Evolutionary conservation across 2,329 filamentous ascomycete species (phyloP).

Genomic region (Sporothrix variecibatus): DNA sequence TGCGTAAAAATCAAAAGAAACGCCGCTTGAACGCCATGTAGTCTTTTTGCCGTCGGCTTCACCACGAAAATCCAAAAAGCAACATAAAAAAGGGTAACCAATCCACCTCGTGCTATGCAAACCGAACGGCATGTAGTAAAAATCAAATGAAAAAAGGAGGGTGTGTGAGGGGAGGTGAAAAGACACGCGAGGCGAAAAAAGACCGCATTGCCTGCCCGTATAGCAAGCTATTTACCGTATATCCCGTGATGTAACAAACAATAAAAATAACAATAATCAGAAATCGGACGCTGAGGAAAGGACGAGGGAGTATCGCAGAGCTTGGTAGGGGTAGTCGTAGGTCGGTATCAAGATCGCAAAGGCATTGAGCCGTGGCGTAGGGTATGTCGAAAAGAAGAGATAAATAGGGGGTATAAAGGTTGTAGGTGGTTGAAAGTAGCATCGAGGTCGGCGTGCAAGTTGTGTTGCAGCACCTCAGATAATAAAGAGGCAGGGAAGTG

Average conservation of each 20-base stretch:
- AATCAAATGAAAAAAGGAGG: neutral
- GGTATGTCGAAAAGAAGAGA: neutral
- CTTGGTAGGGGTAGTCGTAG: neutral
- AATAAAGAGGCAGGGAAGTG: neutral
- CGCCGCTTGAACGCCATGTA: conserved; percentile 14
- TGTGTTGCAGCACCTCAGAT: neutral
- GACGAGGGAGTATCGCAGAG: neutral
- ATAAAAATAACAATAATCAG: conserved; percentile 4
- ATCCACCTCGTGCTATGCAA: conserved; percentile 24
- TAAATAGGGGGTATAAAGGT: neutral
- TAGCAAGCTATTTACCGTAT: conserved; percentile 17
- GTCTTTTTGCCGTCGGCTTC: conserved; percentile 1
- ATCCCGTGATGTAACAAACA: neutral
- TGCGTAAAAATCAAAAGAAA: neutral
- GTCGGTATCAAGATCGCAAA: neutral
- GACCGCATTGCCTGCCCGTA: neutral
- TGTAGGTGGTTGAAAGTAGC: neutral
- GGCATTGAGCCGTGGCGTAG: neutral
- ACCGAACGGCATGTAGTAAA: conserved; percentile 3
- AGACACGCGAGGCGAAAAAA: neutral
- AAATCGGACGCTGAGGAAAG: neutral
- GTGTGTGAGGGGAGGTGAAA: neutral
- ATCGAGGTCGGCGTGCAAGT: neutral
- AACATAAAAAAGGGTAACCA: conserved; percentile 11
- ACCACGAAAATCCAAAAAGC: conserved; percentile 7